A percentile compares a stretch with the other conserved stretches of the same genome.
Evolutionary conservation across 371 early-diverging fungal species (phyloP).

Genomic region (Apophysomyces ossiformis): DNA sequence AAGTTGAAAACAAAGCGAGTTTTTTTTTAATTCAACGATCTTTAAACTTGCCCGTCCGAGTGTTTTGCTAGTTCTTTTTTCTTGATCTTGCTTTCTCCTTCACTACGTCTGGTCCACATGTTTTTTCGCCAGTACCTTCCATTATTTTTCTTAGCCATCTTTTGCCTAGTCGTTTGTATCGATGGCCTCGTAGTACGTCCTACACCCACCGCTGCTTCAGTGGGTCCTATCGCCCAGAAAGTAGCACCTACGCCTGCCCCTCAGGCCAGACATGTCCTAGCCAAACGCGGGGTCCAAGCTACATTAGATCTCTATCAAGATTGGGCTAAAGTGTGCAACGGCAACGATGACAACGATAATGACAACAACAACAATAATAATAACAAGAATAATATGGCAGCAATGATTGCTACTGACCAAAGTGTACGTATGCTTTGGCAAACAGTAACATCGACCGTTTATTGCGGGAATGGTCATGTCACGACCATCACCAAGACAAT

Average conservation of each 20-base stretch:
- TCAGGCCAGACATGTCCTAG: not conserved
- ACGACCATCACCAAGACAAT: conserved; percentile 41
- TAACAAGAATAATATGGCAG: conserved; percentile 4
- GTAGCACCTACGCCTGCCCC: not conserved
- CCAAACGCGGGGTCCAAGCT: conserved; percentile 30
- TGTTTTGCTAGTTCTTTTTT: not conserved
- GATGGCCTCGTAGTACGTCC: not conserved
- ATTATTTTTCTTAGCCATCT: not conserved
- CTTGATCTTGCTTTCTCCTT: not conserved
- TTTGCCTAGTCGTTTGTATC: not conserved
- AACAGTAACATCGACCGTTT: conserved; percentile 39
- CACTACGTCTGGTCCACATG: not conserved
- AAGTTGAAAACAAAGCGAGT: not conserved
- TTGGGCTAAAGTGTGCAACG: conserved; percentile 38
- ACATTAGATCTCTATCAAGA: conserved; percentile 36
- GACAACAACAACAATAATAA: conserved; percentile 6
- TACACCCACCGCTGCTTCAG: not conserved
- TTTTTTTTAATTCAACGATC: not conserved
- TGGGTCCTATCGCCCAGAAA: not conserved
- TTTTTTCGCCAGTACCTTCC: not conserved
- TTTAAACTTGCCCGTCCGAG: not conserved
- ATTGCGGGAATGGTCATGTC: conserved; percentile 42
- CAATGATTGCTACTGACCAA: conserved; percentile 13
- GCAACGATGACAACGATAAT: conserved; percentile 14
- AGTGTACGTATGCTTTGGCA: conserved; percentile 32